Evolutionary conservation across 2,329 filamentous ascomycete genomes (phyloP), one percentile per base, ranked within the genome.

Genomic region (Cordyceps cateniannulata): DNA sequence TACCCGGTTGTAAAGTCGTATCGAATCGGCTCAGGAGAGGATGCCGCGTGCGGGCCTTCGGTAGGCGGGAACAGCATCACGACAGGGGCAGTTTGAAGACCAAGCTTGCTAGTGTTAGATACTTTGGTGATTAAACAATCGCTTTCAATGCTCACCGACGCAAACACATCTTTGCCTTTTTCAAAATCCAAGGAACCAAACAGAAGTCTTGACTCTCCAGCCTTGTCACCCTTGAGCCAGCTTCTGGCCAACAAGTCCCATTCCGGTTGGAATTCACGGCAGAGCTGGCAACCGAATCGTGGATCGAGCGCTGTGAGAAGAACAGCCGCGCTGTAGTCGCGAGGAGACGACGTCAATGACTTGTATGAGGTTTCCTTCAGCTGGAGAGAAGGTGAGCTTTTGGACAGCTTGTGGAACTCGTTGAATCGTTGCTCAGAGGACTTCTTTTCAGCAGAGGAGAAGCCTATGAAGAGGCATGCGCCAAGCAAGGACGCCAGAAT

Each of bases 41-140:
- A 70, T 66, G 85, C 88, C 56, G 93, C 92, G 73, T 91, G 84
- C 27, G 90, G 88, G 20, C 95, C 95, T 60, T 81, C 76, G 5
- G 93, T 97, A 25, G 95, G 91, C 64, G 85, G 90, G 79, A 95
- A 98, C 66, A 96, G 79, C 49, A 97, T 78, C 48, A 99, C 81
- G 44, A 98, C 88, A 1, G 95, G 95, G 7, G 95, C 95, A 51
- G 93, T 97, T 86, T 96, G 91, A 47, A 99, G 86, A 75, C 90
- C 87, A 67, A 98, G 84, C 93, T 98, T 67, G 25, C 14, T 10
- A 47, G 16, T 38, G 58, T 59, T 52, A 60, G 44, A 3, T 3
- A 54, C 7, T 24, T 22, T 16, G n/a, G 3, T n/a, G 8, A 25
- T n/a, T 16, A 6, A 40, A 27, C 22, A 6, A 42, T 42, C 7